Conservation (phyloP, 192 early-diverging fungal genomes). For the Coemansia erecta region DNA sequence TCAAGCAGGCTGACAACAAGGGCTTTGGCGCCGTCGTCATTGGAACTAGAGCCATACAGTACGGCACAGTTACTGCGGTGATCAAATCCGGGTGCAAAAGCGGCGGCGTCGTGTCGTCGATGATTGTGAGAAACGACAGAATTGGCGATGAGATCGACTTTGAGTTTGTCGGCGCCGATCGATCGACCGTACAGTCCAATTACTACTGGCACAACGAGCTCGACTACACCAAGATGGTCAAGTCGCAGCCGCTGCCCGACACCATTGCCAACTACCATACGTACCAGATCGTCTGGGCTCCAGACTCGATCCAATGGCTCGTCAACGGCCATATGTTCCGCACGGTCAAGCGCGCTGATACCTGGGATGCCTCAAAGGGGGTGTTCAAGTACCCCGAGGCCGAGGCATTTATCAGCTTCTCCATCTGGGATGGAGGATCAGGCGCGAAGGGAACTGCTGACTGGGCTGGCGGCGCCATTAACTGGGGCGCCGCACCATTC, state of each 20-base stretch:
- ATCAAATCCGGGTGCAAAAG: slow-evolving; percentile 51
- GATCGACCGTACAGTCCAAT: slow-evolving; percentile 58
- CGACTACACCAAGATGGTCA: slow-evolving; percentile 58
- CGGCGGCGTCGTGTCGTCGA: slow-evolving; percentile 60
- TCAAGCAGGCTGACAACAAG: slow-evolving; percentile 39
- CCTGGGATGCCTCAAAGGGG: slow-evolving; percentile 29
- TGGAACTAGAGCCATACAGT: slow-evolving; percentile 58
- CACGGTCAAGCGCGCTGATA: slow-evolving; percentile 48
- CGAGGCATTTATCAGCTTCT: slow-evolving; percentile 56
- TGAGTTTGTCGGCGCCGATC: slow-evolving; percentile 60
- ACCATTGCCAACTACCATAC: slow-evolving; percentile 49
- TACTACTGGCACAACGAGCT: slow-evolving; percentile 58
- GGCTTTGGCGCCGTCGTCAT: slow-evolving; percentile 60
- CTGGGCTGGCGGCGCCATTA: slow-evolving; percentile 64
- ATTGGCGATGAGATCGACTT: slow-evolving; percentile 67
- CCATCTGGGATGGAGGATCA: slow-evolving; percentile 67
- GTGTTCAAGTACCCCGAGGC: slow-evolving; percentile 56
- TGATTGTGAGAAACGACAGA: slow-evolving; percentile 58
- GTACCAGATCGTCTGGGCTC: slow-evolving; percentile 61
- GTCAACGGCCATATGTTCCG: slow-evolving; percentile 55
- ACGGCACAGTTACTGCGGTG: slow-evolving; percentile 58
- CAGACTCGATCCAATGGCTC: slow-evolving; percentile 55
- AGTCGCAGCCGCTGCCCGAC: slow-evolving; percentile 32
- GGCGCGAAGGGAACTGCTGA: slow-evolving; percentile 51
- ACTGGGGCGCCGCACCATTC: slow-evolving; percentile 56